Base-by-base conservation (phyloP, 2,329 filamentous ascomycete genomes). In the Phialocephala sp. region DNA sequence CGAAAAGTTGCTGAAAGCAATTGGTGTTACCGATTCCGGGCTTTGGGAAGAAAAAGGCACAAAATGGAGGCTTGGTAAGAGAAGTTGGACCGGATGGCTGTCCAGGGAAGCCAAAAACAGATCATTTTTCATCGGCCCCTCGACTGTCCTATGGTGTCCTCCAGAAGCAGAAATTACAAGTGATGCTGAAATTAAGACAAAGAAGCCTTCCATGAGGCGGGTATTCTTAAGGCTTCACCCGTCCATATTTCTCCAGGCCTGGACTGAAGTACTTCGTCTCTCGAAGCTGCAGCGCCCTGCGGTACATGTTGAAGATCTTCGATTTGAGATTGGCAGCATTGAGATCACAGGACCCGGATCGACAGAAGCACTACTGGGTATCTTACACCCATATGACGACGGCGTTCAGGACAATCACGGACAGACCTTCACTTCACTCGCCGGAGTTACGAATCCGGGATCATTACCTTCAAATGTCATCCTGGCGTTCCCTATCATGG, bases 211-310 rank as follows among this genome's bases (percentile, higher is more conserved):
- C 52, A 60, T 60, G 43, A 70, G 73, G 50, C 84, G 83, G 67
- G 75, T 92, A 0, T 87, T 94, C 63, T 78, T 97, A 60, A 85
- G 94, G 62, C 80, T 94, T 1, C 94, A 98, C 76, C 95, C 95
- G 1, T 90, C 93, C 22, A 90, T 91, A 8, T 94, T 91, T 74
- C 75, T 88, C 56, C 84, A 89, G 66, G 75, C 89, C 1, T 91
- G 89, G 89, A 83, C 84, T 59, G 83, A 89, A 69, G 65, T 90
- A 12, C 74, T 89, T 57, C 82, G 81, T 50, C 74, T 86, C 6
- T 83, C 85, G 1, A 90, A 89, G 72, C 79, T 83, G 18, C 87
- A 87, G 72, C 88, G 84, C 64, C 88, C 87, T n/a, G 78, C 81
- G 32, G 83, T 90, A 12, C 82, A 81, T 66, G 79, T 90, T 15